Evolutionary conservation across 805 yeast species (phyloP), one percentile per base, ranked within the genome.

Genomic region (Candida lessepsii): DNA sequence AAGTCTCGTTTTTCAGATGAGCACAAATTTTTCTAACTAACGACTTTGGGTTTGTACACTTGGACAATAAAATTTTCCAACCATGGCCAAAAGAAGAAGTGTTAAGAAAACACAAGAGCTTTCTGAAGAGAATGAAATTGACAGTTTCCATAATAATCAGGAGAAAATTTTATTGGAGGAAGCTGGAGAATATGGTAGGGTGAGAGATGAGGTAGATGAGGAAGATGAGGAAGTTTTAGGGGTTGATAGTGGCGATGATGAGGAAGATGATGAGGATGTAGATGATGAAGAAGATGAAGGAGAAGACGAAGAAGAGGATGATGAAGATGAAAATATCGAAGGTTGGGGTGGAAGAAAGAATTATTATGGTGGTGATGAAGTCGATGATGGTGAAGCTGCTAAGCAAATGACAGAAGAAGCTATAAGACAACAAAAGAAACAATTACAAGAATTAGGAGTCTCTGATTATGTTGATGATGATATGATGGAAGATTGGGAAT

Each of bases 391-490:
- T 23, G 95, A 80, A 39, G 81, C 80, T 23, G 85, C 87, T 4
- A 81, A 78, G 46, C 81, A 78, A 46, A 81, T 89, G 63, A 93
- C 91, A 42, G 81, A 79, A 51, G 97, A 93, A 63, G 98, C 98
- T 0, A 56, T 86, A 35, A 80, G 88, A 55, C 80, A 87, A 50
- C 97, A 90, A 63, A 85, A 84, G 66, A 62, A 61, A 45, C 72
- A 89, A 58, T 63, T 87, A 43, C 79, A 79, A 49, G 95, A 84
- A 32, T 69, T 90, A 51, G 78, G 80, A 34, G 81, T 84, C 75
- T 86, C 64, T 40, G 74, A 69, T 44, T 69, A 58, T 41, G 50
- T 68, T 51, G 93, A 87, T 47, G 95, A 87, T 42, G 90, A 81
- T 41, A 76, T 80, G 61, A 72, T 78, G 49, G 89, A 79, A 19